Conservation (phyloP, 768 basidiomycete species). For the Lactifluus piperatus region DNA sequence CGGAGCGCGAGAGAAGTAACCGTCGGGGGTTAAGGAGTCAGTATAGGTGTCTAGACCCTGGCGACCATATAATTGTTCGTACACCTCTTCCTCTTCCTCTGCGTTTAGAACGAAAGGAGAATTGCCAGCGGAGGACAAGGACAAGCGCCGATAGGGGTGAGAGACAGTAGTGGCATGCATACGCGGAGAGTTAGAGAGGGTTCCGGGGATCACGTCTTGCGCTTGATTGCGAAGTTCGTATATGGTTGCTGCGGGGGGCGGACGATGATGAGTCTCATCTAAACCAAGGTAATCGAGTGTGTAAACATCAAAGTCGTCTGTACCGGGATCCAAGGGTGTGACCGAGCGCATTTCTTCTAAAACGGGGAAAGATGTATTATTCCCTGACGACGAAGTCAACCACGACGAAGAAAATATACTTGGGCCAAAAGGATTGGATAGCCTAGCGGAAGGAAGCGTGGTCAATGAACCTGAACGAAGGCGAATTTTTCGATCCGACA, state of each 20-base stretch:
- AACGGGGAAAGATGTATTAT: conserved; percentile 46
- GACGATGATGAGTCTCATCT: conserved; percentile 60
- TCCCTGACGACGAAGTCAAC: conserved; percentile 53
- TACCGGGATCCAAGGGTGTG: conserved; percentile 66
- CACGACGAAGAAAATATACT: conserved; percentile 88
- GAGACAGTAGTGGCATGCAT: conserved; percentile 88
- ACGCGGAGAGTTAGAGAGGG: conserved; percentile 70
- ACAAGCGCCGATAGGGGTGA: conserved; percentile 73
- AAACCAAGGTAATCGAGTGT: conserved; percentile 96
- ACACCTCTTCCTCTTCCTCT: conserved; percentile 71
- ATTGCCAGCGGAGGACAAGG: conserved; percentile 45
- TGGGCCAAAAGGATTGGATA: conserved; percentile 78
- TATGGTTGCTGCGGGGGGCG: conserved; percentile 80
- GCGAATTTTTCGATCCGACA: conserved; percentile 66
- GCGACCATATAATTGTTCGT: conserved; percentile 49
- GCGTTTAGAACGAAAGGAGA: conserved; percentile 53
- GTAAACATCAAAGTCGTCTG: conserved; percentile 86
- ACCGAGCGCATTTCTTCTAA: conserved; percentile 79
- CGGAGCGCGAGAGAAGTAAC: conserved; percentile 41
- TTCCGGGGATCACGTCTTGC: conserved; percentile 82
- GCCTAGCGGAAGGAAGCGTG: conserved; percentile 61
- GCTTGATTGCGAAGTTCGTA: conserved; percentile 84
- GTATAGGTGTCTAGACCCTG: conserved; percentile 54
- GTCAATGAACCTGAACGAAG: conserved; percentile 91
- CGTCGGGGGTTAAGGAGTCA: conserved; percentile 48